These are phyloP conservation scores for Circinella umbellata DNA, from an alignment of 371 early-diverging fungal genomes.

Conservation along the genomic window DNA sequence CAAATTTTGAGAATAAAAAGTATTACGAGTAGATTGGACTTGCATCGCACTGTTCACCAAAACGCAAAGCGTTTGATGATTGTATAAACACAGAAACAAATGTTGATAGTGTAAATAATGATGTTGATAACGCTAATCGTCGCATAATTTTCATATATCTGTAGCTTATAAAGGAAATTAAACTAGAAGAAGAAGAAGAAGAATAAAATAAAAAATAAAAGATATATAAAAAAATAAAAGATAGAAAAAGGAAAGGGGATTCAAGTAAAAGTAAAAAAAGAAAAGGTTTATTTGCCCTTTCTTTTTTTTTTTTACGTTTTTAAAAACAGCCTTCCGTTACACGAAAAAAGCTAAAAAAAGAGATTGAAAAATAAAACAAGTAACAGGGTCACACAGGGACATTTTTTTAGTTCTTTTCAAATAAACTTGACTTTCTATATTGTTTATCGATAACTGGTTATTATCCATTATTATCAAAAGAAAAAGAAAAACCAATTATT, in stretches of 20 bases:
- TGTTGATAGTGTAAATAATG: not conserved
- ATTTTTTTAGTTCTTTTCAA: not conserved
- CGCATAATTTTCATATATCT: not conserved
- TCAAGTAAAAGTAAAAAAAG: not conserved
- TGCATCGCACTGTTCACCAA: slow-evolving; percentile 39
- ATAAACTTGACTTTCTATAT: too few relatives aligned
- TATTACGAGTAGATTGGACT: slow-evolving; percentile 39
- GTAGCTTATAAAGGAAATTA: too few relatives aligned
- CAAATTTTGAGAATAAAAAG: not conserved
- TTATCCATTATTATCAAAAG: too few relatives aligned
- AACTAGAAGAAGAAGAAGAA: not conserved
- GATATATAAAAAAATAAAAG: not conserved
- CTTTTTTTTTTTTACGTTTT: not conserved
- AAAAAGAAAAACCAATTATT: too few relatives aligned
- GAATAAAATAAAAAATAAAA: not conserved
- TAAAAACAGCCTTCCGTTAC: not conserved
- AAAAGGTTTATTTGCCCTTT: not conserved
- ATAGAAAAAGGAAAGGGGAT: not conserved
- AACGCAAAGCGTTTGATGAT: slow-evolving; percentile 19
- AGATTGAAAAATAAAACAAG: slow-evolving; percentile 3
- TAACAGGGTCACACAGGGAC: not conserved
- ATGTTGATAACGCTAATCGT: not conserved
- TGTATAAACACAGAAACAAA: slow-evolving; percentile 12
- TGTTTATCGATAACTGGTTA: too few relatives aligned
- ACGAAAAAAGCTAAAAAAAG: not conserved